Conservation (phyloP, 2,329 filamentous ascomycete genomes). For the Didymella keratinophila region DNA sequence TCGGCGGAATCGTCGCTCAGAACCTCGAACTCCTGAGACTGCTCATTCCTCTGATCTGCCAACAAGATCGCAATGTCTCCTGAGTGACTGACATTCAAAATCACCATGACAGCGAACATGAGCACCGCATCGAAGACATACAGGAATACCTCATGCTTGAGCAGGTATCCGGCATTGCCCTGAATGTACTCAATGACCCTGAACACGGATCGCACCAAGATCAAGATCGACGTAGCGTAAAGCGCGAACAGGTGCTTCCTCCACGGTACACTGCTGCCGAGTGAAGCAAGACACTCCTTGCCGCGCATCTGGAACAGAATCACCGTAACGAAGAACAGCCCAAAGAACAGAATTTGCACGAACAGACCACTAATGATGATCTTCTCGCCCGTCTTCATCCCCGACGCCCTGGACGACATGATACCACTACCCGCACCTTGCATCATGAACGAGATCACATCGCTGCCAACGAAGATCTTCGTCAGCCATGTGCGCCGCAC, state of each 20-base stretch:
- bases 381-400: conserved; percentile 48
- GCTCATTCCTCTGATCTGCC: conserved; percentile 7
- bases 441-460: conserved; percentile 56
- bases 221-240: conserved; percentile 55
- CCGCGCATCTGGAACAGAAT: conserved; percentile 26
- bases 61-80: conserved; percentile 31
- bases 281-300: conserved; percentile 8
- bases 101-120: conserved; percentile 54
- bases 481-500: conserved; percentile 54
- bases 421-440: conserved; percentile 51
- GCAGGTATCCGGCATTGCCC: conserved; percentile 56
- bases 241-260: conserved; percentile 53
- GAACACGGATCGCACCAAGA: conserved; percentile 59
- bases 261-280: conserved; percentile 26
- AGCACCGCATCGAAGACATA: conserved; percentile 58
- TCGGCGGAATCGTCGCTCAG: conserved; percentile 5
- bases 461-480: conserved; percentile 56
- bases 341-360: conserved; percentile 59
- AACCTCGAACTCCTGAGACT: conserved; percentile 2
- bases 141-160: conserved; percentile 54
- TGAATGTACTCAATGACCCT: conserved; percentile 59
- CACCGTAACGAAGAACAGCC: conserved; percentile 52
- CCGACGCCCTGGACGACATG: conserved; percentile 41
- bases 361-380: conserved; percentile 57
- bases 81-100: conserved; percentile 51